Evolutionary conservation across 768 basidiomycete species (phyloP).

Genomic region (Cyclocybe aegerita): DNA sequence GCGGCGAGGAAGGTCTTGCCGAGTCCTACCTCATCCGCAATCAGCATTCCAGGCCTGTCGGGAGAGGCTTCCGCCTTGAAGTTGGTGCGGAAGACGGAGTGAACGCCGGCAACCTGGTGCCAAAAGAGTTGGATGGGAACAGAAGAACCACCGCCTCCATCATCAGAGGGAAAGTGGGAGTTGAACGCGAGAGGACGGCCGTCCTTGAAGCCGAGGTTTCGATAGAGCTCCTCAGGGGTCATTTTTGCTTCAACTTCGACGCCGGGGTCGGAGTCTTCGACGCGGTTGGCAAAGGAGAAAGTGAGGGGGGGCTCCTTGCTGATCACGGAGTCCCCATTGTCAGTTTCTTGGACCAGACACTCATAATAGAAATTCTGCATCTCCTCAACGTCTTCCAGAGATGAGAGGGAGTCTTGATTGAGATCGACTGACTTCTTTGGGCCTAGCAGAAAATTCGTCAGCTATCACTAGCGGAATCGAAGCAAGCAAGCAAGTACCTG

Average conservation of each 20-base stretch:
- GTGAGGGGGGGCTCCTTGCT: neutral
- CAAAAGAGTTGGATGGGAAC: constrained; percentile 17
- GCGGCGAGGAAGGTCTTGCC: constrained; percentile 28
- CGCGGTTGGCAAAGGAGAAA: neutral
- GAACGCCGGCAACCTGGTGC: constrained; percentile 25
- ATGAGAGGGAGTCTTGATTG: constrained; percentile 12
- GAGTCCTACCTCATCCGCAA: constrained; percentile 30
- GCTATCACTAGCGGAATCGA: no score
- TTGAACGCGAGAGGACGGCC: constrained; percentile 22
- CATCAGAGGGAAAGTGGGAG: constrained; percentile 8
- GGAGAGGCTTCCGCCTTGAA: constrained; percentile 2
- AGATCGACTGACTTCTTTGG: neutral
- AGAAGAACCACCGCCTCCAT: no score
- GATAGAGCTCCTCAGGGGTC: constrained; percentile 1
- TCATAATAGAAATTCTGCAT: constrained; percentile 16
- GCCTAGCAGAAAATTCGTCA: no score
- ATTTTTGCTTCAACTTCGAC: constrained; percentile 18
- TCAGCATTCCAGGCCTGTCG: constrained; percentile 12
- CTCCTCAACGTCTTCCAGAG: constrained; percentile 14
- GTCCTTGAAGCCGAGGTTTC: constrained; percentile 17
- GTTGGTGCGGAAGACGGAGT: constrained; percentile 15
- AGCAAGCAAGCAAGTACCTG: no score
- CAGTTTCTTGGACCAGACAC: constrained; percentile 9
- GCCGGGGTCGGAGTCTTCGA: constrained; percentile 16
- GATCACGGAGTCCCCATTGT: neutral